Percentiles rank a stretch among this genome's conserved stretches.
Conservation (phyloP, 768 basidiomycete species). For the Phanerodontia chrysosporium region DNA sequence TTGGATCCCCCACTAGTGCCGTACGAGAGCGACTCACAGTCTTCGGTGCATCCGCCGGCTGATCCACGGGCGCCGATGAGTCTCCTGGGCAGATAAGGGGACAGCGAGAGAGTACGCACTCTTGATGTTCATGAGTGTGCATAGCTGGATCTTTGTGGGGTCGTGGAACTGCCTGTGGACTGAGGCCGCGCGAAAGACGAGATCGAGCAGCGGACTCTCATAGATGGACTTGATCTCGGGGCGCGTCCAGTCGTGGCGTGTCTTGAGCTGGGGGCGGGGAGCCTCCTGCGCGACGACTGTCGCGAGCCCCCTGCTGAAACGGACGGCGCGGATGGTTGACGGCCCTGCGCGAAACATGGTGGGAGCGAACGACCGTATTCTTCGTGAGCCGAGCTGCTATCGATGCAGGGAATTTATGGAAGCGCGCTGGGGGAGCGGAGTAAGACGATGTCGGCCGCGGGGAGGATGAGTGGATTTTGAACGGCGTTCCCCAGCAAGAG, state of each 20-base stretch:
- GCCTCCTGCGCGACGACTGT: constrained; percentile 45
- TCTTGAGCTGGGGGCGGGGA: constrained; percentile 20
- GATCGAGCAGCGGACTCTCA: constrained; percentile 80
- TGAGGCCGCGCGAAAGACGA: constrained; percentile 80
- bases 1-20: not conserved
- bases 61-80: constrained; percentile 14
- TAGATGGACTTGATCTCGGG: constrained; percentile 83
- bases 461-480: not conserved
- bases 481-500: not conserved
- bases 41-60: constrained; percentile 96
- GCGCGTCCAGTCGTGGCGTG: constrained; percentile 68
- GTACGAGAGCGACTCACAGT: constrained; percentile 60
- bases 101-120: constrained; percentile 46
- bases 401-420: not conserved
- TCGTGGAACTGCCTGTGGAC: constrained; percentile 87
- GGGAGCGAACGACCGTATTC: not conserved
- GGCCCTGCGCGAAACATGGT: constrained; percentile 38
- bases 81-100: not conserved
- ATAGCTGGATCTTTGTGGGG: constrained; percentile 88
- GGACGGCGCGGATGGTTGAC: constrained; percentile 13
- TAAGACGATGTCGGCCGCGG: not conserved
- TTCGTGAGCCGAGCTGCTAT: not conserved
- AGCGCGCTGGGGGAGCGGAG: not conserved
- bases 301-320: constrained; percentile 50
- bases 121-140: constrained; percentile 98